phyloP scores from a whole-genome alignment of 2,329 filamentous ascomycete genomes.

The Fusarium haematococcum region DNA sequence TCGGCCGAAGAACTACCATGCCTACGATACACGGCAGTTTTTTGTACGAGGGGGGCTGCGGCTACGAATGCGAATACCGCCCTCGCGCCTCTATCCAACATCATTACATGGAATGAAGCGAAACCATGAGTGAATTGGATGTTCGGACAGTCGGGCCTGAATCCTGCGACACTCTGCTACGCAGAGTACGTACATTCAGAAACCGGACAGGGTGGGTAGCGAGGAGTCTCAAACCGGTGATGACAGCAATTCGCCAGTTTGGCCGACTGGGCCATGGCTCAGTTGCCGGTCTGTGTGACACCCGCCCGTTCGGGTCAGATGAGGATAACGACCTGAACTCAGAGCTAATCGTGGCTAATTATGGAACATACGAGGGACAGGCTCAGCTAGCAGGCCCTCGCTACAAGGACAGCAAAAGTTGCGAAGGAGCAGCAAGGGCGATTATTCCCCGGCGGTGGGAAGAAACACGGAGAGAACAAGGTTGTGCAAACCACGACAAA shows the following conservation, averaged over 20 bases:
- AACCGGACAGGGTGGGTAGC: constrained; percentile 5
- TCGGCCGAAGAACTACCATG: constrained; percentile 22
- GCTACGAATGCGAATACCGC: constrained; percentile 14
- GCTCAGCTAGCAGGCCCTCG: background rate
- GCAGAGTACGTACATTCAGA: background rate
- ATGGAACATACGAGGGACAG: constrained; percentile 3
- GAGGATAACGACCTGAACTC: constrained; percentile 2
- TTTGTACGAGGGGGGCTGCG: constrained; percentile 5
- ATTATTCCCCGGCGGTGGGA: constrained; percentile 5
- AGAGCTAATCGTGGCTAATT: constrained; percentile 16
- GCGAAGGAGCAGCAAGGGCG: constrained; percentile 11
- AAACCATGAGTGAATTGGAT: background rate
- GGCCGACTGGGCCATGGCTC: constrained; percentile 3
- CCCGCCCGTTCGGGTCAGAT: constrained; percentile 6
- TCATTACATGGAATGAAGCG: background rate
- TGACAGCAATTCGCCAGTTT: background rate
- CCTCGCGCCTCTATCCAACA: background rate
- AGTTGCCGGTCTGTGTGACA: constrained; percentile 17
- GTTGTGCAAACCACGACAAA: constrained; percentile 15
- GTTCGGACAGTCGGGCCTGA: background rate
- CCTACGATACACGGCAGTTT: constrained; percentile 15
- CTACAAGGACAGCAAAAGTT: constrained; percentile 19
- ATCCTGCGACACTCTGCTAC: background rate
- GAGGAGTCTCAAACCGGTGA: background rate
- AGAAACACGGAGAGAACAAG: constrained; percentile 19